A percentile compares a stretch with the other conserved stretches of the same genome.
phyloP scores from a whole-genome alignment of 2,329 filamentous ascomycete species.

The Diplodia scrobiculata region DNA sequence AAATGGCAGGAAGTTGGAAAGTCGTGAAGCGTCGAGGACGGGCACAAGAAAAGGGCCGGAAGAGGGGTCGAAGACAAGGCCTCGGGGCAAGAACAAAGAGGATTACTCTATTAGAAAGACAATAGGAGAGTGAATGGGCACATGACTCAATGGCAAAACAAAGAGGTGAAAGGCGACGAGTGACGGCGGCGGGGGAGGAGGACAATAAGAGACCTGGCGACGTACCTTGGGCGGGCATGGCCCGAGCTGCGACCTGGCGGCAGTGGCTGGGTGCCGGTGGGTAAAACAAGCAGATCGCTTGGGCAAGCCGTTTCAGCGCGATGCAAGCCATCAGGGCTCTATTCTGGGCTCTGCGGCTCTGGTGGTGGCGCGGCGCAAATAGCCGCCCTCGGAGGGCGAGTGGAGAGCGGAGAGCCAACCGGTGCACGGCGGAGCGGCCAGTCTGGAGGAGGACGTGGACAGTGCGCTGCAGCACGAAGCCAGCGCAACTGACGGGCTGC shows the following conservation, averaged over 20 bases:
- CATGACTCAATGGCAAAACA: constrained; percentile 43
- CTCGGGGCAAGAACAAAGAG: constrained; percentile 31
- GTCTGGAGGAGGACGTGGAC: constrained; percentile 43
- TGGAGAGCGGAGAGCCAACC: constrained; percentile 45
- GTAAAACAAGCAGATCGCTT: constrained; percentile 43
- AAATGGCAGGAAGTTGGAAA: constrained; percentile 34
- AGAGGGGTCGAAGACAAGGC: not conserved
- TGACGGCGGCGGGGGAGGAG: constrained; percentile 31
- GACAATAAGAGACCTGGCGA: constrained; percentile 32
- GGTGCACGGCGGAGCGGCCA: constrained; percentile 40
- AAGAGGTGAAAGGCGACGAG: constrained; percentile 33
- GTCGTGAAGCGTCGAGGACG: constrained; percentile 29
- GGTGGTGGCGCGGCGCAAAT: constrained; percentile 40
- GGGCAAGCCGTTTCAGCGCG: constrained; percentile 47
- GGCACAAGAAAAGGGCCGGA: constrained; percentile 5
- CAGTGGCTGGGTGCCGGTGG: constrained; percentile 41
- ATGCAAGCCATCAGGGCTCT: constrained; percentile 49
- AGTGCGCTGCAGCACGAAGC: constrained; percentile 38
- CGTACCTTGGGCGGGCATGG: constrained; percentile 47
- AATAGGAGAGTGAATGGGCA: constrained; percentile 37
- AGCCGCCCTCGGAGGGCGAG: constrained; percentile 44
- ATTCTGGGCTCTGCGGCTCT: constrained; percentile 44
- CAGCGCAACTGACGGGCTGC: constrained; percentile 29
- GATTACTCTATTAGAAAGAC: constrained; percentile 31
- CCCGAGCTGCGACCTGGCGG: constrained; percentile 39